Conservation (phyloP, 192 early-diverging fungal species). For the Backusella mclennaniae region DNA sequence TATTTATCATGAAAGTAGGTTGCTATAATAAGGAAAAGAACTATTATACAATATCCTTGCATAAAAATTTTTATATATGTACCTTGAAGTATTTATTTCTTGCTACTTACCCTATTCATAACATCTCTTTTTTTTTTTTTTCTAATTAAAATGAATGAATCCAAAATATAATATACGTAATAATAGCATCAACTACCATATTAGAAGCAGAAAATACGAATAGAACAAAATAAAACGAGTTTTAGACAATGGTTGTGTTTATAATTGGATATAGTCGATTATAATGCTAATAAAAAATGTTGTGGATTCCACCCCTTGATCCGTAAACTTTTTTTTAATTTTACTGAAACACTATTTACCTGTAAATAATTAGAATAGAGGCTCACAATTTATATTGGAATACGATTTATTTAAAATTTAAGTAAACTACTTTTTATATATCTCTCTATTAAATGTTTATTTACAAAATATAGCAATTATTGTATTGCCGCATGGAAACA, state of each 20-base stretch:
- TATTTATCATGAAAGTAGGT: not conserved
- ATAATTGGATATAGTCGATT: not conserved
- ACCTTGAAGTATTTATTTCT: not conserved
- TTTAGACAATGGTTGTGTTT: not conserved
- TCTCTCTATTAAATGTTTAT: not conserved
- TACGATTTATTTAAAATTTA: slow-evolving; percentile 1
- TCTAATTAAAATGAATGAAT: too few relatives aligned
- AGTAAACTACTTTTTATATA: not conserved
- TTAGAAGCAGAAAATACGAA: not conserved
- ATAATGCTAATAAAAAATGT: not conserved
- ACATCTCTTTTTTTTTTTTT: not conserved
- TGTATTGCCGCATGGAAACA: slow-evolving; percentile 20
- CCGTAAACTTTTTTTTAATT: slow-evolving; percentile 4
- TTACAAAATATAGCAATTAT: not conserved
- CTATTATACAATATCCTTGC: not conserved
- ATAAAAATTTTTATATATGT: not conserved
- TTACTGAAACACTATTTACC: not conserved
- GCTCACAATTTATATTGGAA: not conserved
- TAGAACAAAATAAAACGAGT: not conserved
- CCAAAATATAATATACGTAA: not conserved
- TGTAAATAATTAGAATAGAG: not conserved
- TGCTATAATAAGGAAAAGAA: not conserved
- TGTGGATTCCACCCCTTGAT: not conserved
- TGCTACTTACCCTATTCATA: not conserved
- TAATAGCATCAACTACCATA: not conserved